Base-by-base conservation (phyloP, 192 early-diverging fungal genomes). In the Thamnidium elegans region DNA sequence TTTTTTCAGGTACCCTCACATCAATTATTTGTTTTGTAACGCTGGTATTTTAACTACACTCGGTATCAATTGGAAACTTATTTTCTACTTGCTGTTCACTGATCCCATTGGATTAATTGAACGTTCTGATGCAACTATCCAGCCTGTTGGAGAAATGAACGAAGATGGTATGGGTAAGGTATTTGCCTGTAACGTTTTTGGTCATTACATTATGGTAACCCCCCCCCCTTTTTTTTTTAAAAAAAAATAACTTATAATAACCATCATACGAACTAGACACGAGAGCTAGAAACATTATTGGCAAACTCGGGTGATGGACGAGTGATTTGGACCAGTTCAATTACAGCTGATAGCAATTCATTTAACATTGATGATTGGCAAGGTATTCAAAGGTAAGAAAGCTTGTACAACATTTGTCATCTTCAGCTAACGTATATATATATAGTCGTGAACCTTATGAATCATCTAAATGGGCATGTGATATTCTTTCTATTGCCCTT, bases 271-370 rank as follows among this genome's bases (percentile, higher is more conserved):
- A 26, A 26, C 3, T 56, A 84, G 82, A 78, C 81, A 39, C 76
- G 72, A 14, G 81, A 80, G 58, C 46, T 85, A 1, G 84, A 83
- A 47, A 62, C 67, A 15, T 59, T 70, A 32, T 34, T 85, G 44
- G 62, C 32, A 42, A 60, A 51, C 15, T 75, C 81, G 0, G 66
- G 68, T 11, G 76, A 77, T 17, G 73, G 76, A 14, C 73, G 78
- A 46, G 64, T 85, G 19, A 75, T 85, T 23, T 85, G 84, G 84
- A 83, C 81, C 5, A 76, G 84, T 50, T 85, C 84, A 3, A 44
- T 71, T 44, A 80, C 81, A 9, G 63, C 76, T 30, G 63, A 66
- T 9, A 73, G 75, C 13, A 39, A 50, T 0, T 23, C 50, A 30
- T 81, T 75, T 63, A 19, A 68, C 58, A 45, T 66, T 9, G 58